Evolutionary conservation across 257 asterid species (phyloP), one percentile per base, ranked within the genome.

Genomic region (Handroanthus guayacan): DNA sequence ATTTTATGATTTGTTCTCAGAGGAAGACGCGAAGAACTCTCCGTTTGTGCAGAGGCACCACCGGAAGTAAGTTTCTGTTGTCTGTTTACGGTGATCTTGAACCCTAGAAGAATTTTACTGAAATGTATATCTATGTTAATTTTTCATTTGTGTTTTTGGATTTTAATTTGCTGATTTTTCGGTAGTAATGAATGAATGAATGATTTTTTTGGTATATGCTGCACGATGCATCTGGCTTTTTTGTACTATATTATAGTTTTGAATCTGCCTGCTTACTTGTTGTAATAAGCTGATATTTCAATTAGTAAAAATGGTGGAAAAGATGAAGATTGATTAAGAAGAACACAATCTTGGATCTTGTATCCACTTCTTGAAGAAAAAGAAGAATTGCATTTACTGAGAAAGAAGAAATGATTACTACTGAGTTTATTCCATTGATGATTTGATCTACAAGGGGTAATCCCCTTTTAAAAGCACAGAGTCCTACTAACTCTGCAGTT

Each of bases 11-110:
- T 18, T 50, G 4, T 31, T 12, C n/a, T 52, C 77, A 78, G 82
- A 78, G 82, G 82, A 78, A 68, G 81, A 77, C 17, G 76, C 76
- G 18, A 77, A 77, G 72, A 77, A 77, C 43, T 77, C 81, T 25
- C 65, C 58, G 20, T 52, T 52, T 52, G 58, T 52, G 58, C 58
- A 52, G 58, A 52, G 58, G 58, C 58, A 52, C 72, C 41, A 69
- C 34, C 45, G 74, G 39, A 76, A 76, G 80, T 76, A 56, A 58
- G 38, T 54, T 64, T 2, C 6, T 3, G 0, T 38, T 41, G 1
- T 9, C 2, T 54, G 14, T 9, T n/a, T 25, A 39, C 34, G 31
- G 48, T 43, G 4, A 34, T 37, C 31, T 18, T 39, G 17, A 38
- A 37, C 72, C 66, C 43, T 37, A 55, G 13, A 34, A 51, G 5